Evolutionary conservation across 2,329 filamentous ascomycete genomes (phyloP).

Genomic region (Apiospora rasikravindrae): DNA sequence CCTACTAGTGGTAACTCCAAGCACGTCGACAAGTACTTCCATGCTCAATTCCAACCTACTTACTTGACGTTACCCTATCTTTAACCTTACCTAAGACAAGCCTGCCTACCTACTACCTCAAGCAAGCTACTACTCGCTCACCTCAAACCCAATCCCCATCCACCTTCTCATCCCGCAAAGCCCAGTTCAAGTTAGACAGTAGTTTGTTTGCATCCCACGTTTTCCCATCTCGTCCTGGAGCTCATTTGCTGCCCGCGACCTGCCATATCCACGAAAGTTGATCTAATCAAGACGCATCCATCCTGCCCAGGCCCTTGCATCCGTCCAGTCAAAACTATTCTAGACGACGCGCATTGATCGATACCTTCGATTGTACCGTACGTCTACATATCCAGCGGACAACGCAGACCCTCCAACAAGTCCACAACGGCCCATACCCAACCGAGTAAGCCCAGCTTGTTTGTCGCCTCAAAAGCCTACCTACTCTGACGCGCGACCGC

Average conservation of each 20-base stretch:
- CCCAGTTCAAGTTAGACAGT: slow-evolving; percentile 17
- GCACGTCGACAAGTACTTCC: not conserved
- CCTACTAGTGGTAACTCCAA: not conserved
- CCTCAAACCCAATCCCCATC: slow-evolving; percentile 16
- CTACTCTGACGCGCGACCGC: slow-evolving; percentile 10
- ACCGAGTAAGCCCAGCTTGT: slow-evolving; percentile 24
- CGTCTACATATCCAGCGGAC: slow-evolving; percentile 20
- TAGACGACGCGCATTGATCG: slow-evolving; percentile 1
- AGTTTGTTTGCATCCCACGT: slow-evolving; percentile 16
- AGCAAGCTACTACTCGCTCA: not conserved
- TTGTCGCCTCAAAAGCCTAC: slow-evolving; percentile 3
- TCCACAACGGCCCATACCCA: slow-evolving; percentile 20
- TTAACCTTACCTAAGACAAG: slow-evolving; percentile 14
- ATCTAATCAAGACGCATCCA: slow-evolving; percentile 15
- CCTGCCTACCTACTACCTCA: not conserved
- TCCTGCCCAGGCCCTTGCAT: slow-evolving; percentile 1
- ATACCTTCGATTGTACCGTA: slow-evolving; percentile 10
- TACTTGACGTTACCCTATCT: no score
- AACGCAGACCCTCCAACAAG: slow-evolving; percentile 26
- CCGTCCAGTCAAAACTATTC: slow-evolving; percentile 12
- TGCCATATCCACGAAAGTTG: slow-evolving; percentile 10
- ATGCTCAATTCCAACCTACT: no score
- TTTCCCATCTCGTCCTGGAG: slow-evolving; percentile 10
- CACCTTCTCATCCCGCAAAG: slow-evolving; percentile 3
- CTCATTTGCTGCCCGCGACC: slow-evolving; percentile 8